Conservation (phyloP, 2,329 filamentous ascomycete species). For the Colletotrichum liaoningense region DNA sequence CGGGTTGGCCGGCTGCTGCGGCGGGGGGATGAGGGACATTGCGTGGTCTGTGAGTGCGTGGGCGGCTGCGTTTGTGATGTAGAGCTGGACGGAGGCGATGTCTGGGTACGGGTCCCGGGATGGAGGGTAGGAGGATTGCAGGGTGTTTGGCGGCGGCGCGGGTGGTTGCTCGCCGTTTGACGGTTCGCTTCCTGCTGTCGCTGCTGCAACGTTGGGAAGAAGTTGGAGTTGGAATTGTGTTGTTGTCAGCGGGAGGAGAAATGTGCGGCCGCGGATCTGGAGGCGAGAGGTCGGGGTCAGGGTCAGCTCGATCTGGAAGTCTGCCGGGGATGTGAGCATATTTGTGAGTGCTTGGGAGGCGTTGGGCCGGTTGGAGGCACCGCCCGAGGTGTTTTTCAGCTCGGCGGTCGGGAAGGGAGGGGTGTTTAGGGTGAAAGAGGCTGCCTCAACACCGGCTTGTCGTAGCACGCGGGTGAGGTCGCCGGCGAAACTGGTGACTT, state of each 20-base stretch:
- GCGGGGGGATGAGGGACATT: conserved; percentile 38
- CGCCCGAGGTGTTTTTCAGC: conserved; percentile 39
- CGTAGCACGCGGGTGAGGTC: conserved; percentile 56
- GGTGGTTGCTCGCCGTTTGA: conserved; percentile 35
- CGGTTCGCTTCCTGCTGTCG: neutral
- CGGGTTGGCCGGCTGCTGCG: neutral
- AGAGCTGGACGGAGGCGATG: conserved; percentile 56
- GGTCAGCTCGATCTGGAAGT: conserved; percentile 55
- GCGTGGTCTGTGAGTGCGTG: conserved; percentile 53
- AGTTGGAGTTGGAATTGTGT: conserved; percentile 56
- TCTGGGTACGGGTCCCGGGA: conserved; percentile 57
- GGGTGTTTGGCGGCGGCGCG: conserved; percentile 40
- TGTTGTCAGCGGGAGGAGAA: conserved; percentile 55
- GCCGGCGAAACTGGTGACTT: conserved; percentile 55
- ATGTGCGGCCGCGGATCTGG: conserved; percentile 57
- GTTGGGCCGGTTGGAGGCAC: conserved; percentile 50
- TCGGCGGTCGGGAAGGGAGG: conserved; percentile 46
- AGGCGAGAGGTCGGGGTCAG: conserved; percentile 57
- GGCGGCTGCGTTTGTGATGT: conserved; percentile 56
- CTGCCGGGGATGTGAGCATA: conserved; percentile 54
- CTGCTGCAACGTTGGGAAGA: conserved; percentile 45
- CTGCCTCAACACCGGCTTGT: conserved; percentile 55
- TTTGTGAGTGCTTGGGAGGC: conserved; percentile 58
- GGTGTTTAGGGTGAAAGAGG: conserved; percentile 56
- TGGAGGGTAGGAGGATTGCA: conserved; percentile 56